Conservation (phyloP, 2,329 filamentous ascomycete genomes). For the Cladosporium phlei region DNA sequence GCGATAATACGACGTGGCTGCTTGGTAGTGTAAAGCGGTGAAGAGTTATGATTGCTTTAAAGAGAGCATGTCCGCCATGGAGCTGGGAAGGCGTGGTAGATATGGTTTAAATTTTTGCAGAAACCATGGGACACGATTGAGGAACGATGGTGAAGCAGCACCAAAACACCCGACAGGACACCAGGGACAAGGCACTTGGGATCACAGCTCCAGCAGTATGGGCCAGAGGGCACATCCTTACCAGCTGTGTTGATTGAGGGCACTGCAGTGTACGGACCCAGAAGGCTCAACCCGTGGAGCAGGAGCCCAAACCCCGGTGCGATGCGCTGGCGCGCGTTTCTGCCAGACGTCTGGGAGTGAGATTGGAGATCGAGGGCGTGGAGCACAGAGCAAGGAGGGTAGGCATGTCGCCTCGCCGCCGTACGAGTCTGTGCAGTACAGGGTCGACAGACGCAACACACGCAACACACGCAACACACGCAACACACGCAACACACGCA, state of each 20-base stretch:
- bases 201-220: conserved; percentile 19
- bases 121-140: conserved; percentile 17
- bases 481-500: conserved; percentile 16
- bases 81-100: conserved; percentile 14
- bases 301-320: conserved; percentile 45
- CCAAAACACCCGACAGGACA: conserved; percentile 25
- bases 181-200: conserved; percentile 22
- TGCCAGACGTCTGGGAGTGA: conserved; percentile 61
- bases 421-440: conserved; percentile 27
- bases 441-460: conserved; percentile 19
- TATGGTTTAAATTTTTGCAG: too few relatives aligned
- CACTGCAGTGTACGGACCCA: conserved; percentile 17
- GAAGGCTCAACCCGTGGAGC: conserved; percentile 24
- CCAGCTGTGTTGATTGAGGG: conserved; percentile 7
- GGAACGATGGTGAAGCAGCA: conserved; percentile 20
- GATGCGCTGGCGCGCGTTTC: conserved; percentile 87
- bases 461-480: conserved; percentile 23
- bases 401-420: conserved; percentile 8
- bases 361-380: conserved; percentile 30
- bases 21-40: conserved; percentile 4
- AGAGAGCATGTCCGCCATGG: conserved; percentile 14
- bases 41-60: conserved; percentile 16
- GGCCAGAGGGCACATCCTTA: conserved; percentile 18
- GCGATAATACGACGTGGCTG: not conserved
- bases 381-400: conserved; percentile 20